A percentile compares a stretch with the other conserved stretches of the same genome.
These are phyloP conservation scores for Solanum chiquidenum DNA, from an alignment of 257 asterid species.

Conservation along the genomic window DNA sequence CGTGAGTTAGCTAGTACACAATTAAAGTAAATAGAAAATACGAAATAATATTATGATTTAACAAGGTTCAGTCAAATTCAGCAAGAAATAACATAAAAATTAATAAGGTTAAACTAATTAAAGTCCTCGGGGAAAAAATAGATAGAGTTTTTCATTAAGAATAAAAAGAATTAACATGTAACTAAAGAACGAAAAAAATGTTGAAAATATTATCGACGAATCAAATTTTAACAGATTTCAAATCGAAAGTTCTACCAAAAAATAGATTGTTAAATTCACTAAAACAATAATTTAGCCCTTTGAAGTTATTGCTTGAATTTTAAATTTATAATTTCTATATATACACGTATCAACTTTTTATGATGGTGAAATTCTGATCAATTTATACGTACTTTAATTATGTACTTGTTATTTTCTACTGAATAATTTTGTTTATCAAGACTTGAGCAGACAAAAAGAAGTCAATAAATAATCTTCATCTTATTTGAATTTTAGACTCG, in stretches of 20 bases:
- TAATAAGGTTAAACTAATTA: neutral
- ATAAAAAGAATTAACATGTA: neutral
- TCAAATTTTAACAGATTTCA: neutral
- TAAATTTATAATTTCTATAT: too few relatives aligned
- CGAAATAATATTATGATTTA: neutral
- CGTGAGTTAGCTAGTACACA: neutral
- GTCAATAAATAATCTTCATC: neutral
- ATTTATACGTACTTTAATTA: too few relatives aligned
- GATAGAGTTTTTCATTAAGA: neutral
- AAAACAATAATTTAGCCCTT: too few relatives aligned
- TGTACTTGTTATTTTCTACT: too few relatives aligned
- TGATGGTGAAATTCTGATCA: too few relatives aligned
- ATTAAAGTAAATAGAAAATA: neutral
- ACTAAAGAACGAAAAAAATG: neutral
- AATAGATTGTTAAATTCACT: too few relatives aligned
- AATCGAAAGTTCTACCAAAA: too few relatives aligned
- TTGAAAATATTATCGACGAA: neutral
- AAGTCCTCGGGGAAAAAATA: neutral
- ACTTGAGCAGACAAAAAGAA: neutral
- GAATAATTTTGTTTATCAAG: neutral
- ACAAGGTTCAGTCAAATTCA: neutral
- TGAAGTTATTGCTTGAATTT: too few relatives aligned
- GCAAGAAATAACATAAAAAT: neutral
- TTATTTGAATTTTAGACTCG: neutral
- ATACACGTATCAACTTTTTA: too few relatives aligned